phyloP scores from a whole-genome alignment of 345 rosid genomes.

The Pistacia vera region DNA sequence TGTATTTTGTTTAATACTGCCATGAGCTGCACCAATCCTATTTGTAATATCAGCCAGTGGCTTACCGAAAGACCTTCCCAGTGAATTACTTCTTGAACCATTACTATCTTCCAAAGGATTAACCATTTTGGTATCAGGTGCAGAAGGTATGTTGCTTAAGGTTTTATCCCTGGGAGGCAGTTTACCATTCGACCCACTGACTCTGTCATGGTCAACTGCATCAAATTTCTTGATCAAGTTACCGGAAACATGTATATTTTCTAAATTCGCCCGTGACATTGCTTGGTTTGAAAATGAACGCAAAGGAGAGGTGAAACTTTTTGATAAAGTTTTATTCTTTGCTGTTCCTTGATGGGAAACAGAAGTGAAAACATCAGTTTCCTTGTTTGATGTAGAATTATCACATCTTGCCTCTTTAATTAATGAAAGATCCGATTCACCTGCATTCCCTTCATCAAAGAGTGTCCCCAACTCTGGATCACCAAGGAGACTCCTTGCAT shows the following conservation, averaged over 20 bases:
- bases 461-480: slow-evolving; percentile 72
- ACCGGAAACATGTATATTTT: slow-evolving; percentile 39
- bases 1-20: slow-evolving; percentile 36
- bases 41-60: slow-evolving; percentile 74
- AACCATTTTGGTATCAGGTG: slow-evolving; percentile 16
- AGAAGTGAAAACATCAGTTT: slow-evolving; percentile 34
- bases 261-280: slow-evolving; percentile 32
- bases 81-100: slow-evolving; percentile 31
- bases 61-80: slow-evolving; percentile 42
- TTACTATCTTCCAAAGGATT: slow-evolving; percentile 32
- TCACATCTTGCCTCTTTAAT: slow-evolving; percentile 29
- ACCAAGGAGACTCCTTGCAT: slow-evolving; percentile 92
- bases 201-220: slow-evolving; percentile 45
- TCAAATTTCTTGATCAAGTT: slow-evolving; percentile 79
- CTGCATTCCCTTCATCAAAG: slow-evolving; percentile 44
- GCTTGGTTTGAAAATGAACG: slow-evolving; percentile 46
- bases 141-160: slow-evolving; percentile 17
- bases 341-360: slow-evolving; percentile 39
- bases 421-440: slow-evolving; percentile 36
- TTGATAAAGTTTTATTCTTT: slow-evolving; percentile 41
- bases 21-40: slow-evolving; percentile 26
- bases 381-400: slow-evolving; percentile 43
- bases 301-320: slow-evolving; percentile 64
- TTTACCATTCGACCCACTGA: slow-evolving; percentile 24
- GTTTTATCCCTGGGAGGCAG: slow-evolving; percentile 32